Evolutionary conservation across 2,329 filamentous ascomycete genomes (phyloP).

Genomic region (Trichoderma atroviride): DNA sequence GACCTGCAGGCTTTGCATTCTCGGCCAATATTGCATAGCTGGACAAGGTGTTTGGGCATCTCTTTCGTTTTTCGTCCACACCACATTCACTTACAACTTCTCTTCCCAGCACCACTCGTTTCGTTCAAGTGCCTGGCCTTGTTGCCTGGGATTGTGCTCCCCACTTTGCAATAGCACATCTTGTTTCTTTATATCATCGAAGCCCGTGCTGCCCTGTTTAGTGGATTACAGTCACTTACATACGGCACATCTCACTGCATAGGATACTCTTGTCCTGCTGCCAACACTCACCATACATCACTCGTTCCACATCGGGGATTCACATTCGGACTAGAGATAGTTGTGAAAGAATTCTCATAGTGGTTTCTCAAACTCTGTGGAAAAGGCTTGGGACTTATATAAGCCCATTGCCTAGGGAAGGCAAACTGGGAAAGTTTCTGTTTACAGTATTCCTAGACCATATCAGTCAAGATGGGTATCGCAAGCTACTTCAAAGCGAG

Average conservation of each 20-base stretch:
- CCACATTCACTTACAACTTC: conserved; percentile 27
- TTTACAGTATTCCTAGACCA: background rate
- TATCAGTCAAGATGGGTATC: conserved; percentile 56
- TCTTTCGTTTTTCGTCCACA: conserved; percentile 23
- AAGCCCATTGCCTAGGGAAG: conserved; percentile 21
- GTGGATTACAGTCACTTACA: conserved; percentile 8
- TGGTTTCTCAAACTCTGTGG: background rate
- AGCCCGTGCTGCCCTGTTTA: background rate
- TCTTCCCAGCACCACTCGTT: conserved; percentile 19
- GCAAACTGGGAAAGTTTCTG: background rate
- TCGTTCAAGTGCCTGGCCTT: background rate
- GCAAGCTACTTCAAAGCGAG: conserved; percentile 63
- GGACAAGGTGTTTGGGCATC: conserved; percentile 18
- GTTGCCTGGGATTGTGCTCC: background rate
- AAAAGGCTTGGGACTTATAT: conserved; percentile 23
- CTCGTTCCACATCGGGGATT: background rate
- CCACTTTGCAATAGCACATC: background rate
- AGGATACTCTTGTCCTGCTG: background rate
- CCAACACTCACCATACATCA: background rate
- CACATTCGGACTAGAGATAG: background rate
- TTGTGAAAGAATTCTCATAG: background rate
- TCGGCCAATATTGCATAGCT: conserved; percentile 20
- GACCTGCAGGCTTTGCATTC: background rate
- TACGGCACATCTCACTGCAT: background rate
- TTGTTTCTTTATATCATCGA: conserved; percentile 5